Evolutionary conservation across 495 filamentous ascomycete species (phyloP), one percentile per base, ranked within the genome.

Genomic region (Lepidopterella palustris): DNA sequence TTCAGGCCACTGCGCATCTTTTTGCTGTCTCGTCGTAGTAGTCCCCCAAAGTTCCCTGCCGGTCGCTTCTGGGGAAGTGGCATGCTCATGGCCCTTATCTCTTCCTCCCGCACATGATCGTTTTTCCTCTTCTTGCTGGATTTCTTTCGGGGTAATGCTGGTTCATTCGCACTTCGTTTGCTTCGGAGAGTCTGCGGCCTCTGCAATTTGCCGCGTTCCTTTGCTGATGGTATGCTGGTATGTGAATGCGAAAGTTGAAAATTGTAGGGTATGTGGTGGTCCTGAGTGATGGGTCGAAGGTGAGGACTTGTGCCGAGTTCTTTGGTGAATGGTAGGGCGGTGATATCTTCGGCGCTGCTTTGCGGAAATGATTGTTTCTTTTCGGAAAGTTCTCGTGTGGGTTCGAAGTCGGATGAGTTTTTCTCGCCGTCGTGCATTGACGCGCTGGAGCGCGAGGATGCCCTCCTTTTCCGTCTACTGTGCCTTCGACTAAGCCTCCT

Each of bases 51-150:
- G 20, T 82, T 78, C 10, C 81, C 75, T 10, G 79, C 77, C 2
- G 81, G 75, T 40, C 86, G 84, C 25, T 79, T 78, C 39, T 86
- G 85, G 15, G 82, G 78, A 42, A 89, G 81, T 27, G 83, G 83
- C 42, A 85, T 80, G 57, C 77, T 87, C 84, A 96, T 87, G n/a
- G 87, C 80, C 59, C 84, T 84, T 63, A 96, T 89, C 73, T 96
- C 89, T 55, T 87, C 87, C 70, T 95, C 90, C 18, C 91, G 80
- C 54, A 82, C 78, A 68, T 83, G 82, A 57, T 95, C 87, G 31
- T 84, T 82, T 54, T 86, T 85, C 56, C 86, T 80, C 71, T 89
- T 92, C 73, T 91, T 95, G 77, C 86, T 93, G 15, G 88, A 84
- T 64, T 82, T 87, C 49, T 86, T 83, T 28, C 84, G 81, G 35